Evolutionary conservation across 495 filamentous ascomycete species (phyloP), one percentile per base, ranked within the genome.

Genomic region (Penicillium maclennaniae): DNA sequence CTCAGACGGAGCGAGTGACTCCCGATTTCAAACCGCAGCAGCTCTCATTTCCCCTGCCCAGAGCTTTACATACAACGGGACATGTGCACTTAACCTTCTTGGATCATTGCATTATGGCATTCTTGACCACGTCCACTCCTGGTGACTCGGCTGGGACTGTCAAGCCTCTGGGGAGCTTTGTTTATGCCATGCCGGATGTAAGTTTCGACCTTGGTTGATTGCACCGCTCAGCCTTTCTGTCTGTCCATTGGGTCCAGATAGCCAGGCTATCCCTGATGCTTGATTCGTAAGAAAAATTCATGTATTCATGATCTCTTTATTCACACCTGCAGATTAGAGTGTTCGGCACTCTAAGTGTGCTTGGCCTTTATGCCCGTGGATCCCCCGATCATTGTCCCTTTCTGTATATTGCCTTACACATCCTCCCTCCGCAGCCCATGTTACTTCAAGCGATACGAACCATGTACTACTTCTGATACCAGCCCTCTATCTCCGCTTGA

Each of bases 151-250:
- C 62, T 3, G 70, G 69, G 14, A 63, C 65, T 2, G 39, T 67
- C 19, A 75, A 73, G 54, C 67, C 72, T 16, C 69, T 78, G 69
- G 75, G 75, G 8, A 92, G 88, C 51, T 93, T 97, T 65, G 87
- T 97, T 41, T 96, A 95, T 67, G 87, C 93, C 19, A 81, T 97
- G 67, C 92, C 92, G 23, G 87, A 95, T 71, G 91, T 96, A 72
- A 61, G 81, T 72, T 1, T 17, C 39, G 38, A 8, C 9, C 20
- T 23, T 21, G 3, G 3, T 36, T 43, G 15, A 20, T 44, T 2
- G 39, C 4, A 6, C 20, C 17, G 39, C 39, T 34, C 31, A 9
- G 2, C 28, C 2, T 31, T 21, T 26, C 14, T 20, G 3, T 19
- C 38, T 40, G 38, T 2, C 4, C 38, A 4, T 40, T 20, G 15